Percentiles rank a stretch among this genome's conserved stretches.
These are phyloP conservation scores for Calonectria naviculata DNA, from an alignment of 2,329 filamentous ascomycete species.

Conservation along the genomic window DNA sequence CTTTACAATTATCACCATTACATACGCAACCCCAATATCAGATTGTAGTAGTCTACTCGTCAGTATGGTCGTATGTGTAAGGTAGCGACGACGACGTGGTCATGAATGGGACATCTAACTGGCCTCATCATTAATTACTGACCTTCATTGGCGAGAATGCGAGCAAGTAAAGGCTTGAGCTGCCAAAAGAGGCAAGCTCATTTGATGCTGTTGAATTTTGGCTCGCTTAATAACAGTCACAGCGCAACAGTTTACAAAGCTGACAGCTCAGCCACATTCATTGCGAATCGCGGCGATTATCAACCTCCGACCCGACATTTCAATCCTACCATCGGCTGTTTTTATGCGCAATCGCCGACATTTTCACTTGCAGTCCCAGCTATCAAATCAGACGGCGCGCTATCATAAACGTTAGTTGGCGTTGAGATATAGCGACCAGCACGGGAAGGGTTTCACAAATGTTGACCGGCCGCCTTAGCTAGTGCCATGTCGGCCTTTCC, in stretches of 20 bases:
- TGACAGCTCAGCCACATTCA: background rate
- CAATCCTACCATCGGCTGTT: background rate
- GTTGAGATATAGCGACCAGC: too few species aligned
- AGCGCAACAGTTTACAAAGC: background rate
- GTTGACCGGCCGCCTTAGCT: background rate
- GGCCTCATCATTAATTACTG: background rate
- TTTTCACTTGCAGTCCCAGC: background rate
- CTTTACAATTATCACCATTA: too few species aligned
- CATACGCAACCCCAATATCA: too few species aligned
- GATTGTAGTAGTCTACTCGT: too few species aligned
- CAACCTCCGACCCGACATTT: constrained; percentile 6
- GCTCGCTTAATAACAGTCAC: background rate
- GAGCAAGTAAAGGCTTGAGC: background rate
- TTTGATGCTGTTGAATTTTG: background rate
- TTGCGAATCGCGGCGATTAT: background rate
- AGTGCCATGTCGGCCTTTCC: constrained; percentile 6
- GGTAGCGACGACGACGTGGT: background rate
- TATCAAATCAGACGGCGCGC: background rate
- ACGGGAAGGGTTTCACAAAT: background rate
- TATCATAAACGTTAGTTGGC: background rate
- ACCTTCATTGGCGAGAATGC: background rate
- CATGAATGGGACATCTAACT: background rate
- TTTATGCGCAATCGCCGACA: constrained; percentile 1
- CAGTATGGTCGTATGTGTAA: background rate
- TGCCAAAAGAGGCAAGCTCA: background rate